phyloP scores from a whole-genome alignment of 2,329 filamentous ascomycete genomes.

The Fusarium armeniacum region DNA sequence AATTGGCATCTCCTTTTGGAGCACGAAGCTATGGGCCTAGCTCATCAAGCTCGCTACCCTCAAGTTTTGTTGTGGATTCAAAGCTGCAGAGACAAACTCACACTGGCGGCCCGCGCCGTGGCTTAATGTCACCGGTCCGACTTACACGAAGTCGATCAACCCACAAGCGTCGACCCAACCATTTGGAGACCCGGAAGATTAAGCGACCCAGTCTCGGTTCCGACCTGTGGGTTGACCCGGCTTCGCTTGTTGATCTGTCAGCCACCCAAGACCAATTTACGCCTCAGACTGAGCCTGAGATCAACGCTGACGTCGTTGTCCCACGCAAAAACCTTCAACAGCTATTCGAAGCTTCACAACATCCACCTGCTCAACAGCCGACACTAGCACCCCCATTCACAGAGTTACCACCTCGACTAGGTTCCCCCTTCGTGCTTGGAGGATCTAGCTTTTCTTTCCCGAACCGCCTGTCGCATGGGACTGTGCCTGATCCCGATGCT shows the following conservation, averaged over 20 bases:
- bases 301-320: slow-evolving; percentile 55
- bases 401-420: slow-evolving; percentile 63
- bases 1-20: slow-evolving; percentile 68
- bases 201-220: slow-evolving; percentile 69
- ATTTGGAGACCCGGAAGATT: slow-evolving; percentile 63
- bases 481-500: slow-evolving; percentile 60
- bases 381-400: slow-evolving; percentile 52
- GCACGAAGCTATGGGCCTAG: slow-evolving; percentile 73
- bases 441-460: slow-evolving; percentile 71
- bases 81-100: slow-evolving; percentile 61
- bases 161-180: slow-evolving; percentile 68
- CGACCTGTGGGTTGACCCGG: slow-evolving; percentile 67
- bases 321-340: slow-evolving; percentile 60
- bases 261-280: slow-evolving; percentile 53
- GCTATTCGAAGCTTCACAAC: slow-evolving; percentile 55
- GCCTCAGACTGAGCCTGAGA: slow-evolving; percentile 44
- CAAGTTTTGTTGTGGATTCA: slow-evolving; percentile 52
- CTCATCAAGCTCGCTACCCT: slow-evolving; percentile 65
- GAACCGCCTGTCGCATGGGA: slow-evolving; percentile 66
- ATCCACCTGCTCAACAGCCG: slow-evolving; percentile 32
- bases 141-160: slow-evolving; percentile 66
- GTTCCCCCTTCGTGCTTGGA: slow-evolving; percentile 69
- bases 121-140: slow-evolving; percentile 67
- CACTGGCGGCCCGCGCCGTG: slow-evolving; percentile 64
- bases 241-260: slow-evolving; percentile 45